Conservation (phyloP, 108 stramenopile genomes). For the Skeletonema menzelii region DNA sequence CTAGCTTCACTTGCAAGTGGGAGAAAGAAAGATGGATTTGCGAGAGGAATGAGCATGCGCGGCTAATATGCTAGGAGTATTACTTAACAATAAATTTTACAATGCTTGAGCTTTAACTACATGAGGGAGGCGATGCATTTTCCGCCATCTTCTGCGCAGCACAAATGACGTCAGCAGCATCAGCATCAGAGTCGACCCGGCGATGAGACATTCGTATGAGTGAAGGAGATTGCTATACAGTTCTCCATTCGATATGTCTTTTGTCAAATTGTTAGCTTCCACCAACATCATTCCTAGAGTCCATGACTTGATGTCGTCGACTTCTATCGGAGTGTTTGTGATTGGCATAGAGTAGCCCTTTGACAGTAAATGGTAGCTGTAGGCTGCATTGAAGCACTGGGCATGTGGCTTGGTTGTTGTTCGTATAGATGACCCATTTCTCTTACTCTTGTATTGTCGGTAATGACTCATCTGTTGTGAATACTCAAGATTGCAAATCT, state of each 20-base stretch:
- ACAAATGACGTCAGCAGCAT: neutral
- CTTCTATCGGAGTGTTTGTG: constrained; percentile 25
- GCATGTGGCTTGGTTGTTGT: constrained; percentile 22
- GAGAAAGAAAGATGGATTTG: constrained; percentile 42
- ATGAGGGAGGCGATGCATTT: neutral
- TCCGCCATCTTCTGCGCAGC: neutral
- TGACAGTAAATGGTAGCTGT: constrained; percentile 65
- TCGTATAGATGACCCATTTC: neutral
- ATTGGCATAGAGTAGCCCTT: constrained; percentile 76
- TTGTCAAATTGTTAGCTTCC: constrained; percentile 77
- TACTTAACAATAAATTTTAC: neutral
- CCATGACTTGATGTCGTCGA: constrained; percentile 84
- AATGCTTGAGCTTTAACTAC: neutral
- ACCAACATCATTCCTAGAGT: constrained; percentile 91
- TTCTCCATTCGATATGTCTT: neutral
- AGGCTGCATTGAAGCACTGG: constrained; percentile 86
- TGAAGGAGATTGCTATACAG: neutral
- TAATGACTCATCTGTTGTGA: constrained; percentile 40
- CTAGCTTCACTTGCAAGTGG: constrained; percentile 27
- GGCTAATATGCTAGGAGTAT: constrained; percentile 1
- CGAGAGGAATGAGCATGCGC: constrained; percentile 40
- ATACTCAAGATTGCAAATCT: constrained; percentile 60
- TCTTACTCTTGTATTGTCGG: constrained; percentile 31
- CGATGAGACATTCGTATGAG: neutral
- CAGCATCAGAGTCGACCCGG: neutral